Base-by-base conservation (phyloP, 2,329 filamentous ascomycete species). In the Botrytis pseudocinerea region DNA sequence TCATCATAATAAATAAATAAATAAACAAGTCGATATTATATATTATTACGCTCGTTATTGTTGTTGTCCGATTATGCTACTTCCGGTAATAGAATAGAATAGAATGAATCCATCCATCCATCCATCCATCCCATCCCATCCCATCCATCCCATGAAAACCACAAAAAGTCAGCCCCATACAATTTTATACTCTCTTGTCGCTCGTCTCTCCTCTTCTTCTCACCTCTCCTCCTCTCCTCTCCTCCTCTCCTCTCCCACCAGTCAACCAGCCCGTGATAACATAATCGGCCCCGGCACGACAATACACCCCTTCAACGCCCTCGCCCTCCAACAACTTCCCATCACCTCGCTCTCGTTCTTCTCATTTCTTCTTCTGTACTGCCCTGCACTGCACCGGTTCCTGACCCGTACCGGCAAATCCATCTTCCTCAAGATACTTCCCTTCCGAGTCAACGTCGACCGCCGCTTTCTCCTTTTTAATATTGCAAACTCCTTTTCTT, bases 151-250 rank as follows among this genome's bases (percentile, higher is more conserved):
- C 51, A 54, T 54, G 2, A 28, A 54, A 54, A 54, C n/a, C 51
- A 54, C 51, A 54, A 54, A 54, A 28, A 54, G 51, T 54, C 51
- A 54, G 51, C 51, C 51, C 51, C 51, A 54, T 54, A 54, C 51
- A 54, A 54, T 54, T 28, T 54, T 54, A 28, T 54, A 28, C 51
- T 28, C 48, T 51, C 48, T 4, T 51, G 25, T 51, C 25, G 2
- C 46, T 48, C 48, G n/a, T 10, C 10, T 51, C 51, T 28, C 48
- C 48, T 54, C 25, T 14, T 12, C 42, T 44, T 12, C 14, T 61
- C 32, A 6, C 25, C 20, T 54, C 22, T 22, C 10, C n/a, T 22
- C 25, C 20, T 25, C 25, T 10, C 14, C 51, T 57, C 22, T 12
- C n/a, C 20, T 54, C 18, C 59, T 10, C 20, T 32, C 25, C 28